Percentiles rank a stretch among this genome's conserved stretches.
Evolutionary conservation across 2,329 filamentous ascomycete genomes (phyloP).

Genomic region (Scytalidium lignicola): DNA sequence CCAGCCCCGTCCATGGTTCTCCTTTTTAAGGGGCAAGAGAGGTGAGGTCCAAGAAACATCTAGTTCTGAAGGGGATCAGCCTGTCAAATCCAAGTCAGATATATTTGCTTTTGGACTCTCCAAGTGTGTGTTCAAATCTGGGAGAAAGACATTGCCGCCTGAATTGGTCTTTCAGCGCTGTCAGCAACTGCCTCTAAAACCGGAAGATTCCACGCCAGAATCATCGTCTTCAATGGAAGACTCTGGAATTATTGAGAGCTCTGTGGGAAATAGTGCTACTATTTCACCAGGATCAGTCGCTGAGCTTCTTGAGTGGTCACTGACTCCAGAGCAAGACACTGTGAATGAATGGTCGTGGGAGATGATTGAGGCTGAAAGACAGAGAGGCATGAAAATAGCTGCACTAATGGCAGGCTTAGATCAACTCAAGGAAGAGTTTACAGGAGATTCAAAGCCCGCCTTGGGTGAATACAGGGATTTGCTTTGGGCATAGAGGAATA

Average conservation of each 20-base stretch:
- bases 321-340: not conserved
- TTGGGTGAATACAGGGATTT: slow-evolving; percentile 4
- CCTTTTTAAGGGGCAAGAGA: not conserved
- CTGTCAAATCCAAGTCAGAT: not conserved
- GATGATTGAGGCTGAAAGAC: slow-evolving; percentile 14
- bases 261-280: not conserved
- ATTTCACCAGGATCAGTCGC: not conserved
- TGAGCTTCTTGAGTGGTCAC: not conserved
- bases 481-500: not conserved
- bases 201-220: not conserved
- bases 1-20: not conserved
- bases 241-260: not conserved
- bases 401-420: slow-evolving; percentile 8
- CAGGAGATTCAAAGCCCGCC: slow-evolving; percentile 7
- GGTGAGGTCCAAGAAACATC: not conserved
- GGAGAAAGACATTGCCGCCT: slow-evolving; percentile 51
- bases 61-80: no score
- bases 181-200: not conserved
- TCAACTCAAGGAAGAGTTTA: slow-evolving; percentile 20
- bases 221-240: not conserved
- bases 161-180: slow-evolving; percentile 2
- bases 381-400: slow-evolving; percentile 17
- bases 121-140: slow-evolving; percentile 57
- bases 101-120: slow-evolving; percentile 47
- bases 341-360: slow-evolving; percentile 8